These are phyloP conservation scores for Fusarium sp. DNA, from an alignment of 2,329 filamentous ascomycete species.

Conservation along the genomic window DNA sequence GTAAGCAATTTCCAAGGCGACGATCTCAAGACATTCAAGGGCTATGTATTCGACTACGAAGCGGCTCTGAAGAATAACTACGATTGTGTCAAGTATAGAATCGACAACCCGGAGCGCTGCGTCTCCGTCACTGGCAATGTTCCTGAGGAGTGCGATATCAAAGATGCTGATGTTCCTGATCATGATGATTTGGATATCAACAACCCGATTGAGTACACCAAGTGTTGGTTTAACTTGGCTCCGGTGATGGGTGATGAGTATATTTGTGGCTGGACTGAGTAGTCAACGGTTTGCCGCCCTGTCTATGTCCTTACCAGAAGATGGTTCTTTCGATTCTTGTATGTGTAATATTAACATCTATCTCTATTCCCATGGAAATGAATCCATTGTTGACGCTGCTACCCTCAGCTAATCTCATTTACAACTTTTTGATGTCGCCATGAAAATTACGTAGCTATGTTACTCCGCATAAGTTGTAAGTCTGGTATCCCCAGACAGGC, in stretches of 20 bases:
- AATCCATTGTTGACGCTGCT: no score
- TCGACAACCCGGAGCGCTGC: neutral
- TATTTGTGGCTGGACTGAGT: neutral
- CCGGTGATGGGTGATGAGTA: neutral
- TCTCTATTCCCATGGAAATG: fast-evolving
- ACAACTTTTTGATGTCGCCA: no score
- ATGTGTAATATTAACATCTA: neutral
- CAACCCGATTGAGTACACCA: neutral
- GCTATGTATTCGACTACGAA: neutral
- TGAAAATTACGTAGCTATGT: no score
- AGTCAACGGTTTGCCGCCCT: fast-evolving
- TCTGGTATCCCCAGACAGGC: no score
- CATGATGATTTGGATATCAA: neutral
- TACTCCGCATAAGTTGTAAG: no score
- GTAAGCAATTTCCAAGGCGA: neutral
- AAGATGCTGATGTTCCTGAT: neutral
- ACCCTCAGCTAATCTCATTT: no score
- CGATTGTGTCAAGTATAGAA: neutral
- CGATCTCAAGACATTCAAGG: neutral
- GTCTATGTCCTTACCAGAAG: no score
- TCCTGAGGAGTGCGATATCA: neutral
- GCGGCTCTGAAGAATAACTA: neutral
- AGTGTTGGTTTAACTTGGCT: neutral
- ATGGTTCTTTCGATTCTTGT: neutral
- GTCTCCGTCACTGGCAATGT: neutral